Base-by-base conservation (phyloP, 805 yeast genomes). In the Schizosaccharomyces osmophilus region DNA sequence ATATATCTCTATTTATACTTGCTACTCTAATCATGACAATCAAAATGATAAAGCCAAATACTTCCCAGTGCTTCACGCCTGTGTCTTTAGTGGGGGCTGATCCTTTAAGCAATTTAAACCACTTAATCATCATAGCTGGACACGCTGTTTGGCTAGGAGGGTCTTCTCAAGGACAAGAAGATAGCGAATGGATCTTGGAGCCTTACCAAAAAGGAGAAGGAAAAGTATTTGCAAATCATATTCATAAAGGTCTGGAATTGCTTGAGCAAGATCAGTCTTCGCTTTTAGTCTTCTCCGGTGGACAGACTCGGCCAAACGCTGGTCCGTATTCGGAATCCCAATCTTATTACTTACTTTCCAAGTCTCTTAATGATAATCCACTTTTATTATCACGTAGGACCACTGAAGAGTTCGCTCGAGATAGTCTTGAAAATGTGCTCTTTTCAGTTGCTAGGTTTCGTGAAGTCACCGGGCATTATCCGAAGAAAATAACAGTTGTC, bases 371-470 rank as follows among this genome's bases (percentile, higher is more conserved):
- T 6, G 24, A 60, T 55, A n/a, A 61, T n/a, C 11, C 59, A 3
- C 22, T 62, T 64, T 66, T 55, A 59, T 59, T 24, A 24, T 48
- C 61, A 4, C 65, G 68, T 32, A 70, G 83, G 0, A 63, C 73
- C 5, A 71, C 81, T 0, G 95, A 86, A 67, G 89, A 84, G 65
- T 83, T 70, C 68, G 87, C 95, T 0, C 72, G 87, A 48, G 95
- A 86, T 69, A 84, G 93, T 1, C 83, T 83, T 68, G 94, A 86
- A 67, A 86, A 86, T 69, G 78, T 85, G 5, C 63, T 84, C 2
- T 84, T 80, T 69, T 42, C 54, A 39, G 13, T 59, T 43, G 48
- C 79, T 84, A 58, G 71, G 15, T 68, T 75, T 67, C 69, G 76
- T 39, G 81, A 82, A 64, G 63, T 75, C 1, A 68, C 72, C 3